Percentiles rank a stretch among this genome's conserved stretches.
phyloP scores from a whole-genome alignment of 2,329 filamentous ascomycete genomes.

The Cladosporium sp. region DNA sequence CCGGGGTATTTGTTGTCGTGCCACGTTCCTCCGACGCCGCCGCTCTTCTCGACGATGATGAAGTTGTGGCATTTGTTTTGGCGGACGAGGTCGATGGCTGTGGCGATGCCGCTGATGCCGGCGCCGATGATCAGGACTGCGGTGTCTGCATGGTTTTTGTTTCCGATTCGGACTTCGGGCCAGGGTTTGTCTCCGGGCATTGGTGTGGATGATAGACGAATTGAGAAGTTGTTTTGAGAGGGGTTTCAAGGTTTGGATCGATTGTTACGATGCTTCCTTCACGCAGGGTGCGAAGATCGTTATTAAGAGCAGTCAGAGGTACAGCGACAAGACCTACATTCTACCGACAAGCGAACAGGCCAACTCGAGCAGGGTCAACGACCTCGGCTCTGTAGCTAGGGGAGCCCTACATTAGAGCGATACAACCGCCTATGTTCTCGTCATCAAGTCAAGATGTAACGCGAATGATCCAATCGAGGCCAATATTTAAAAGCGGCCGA shows the following conservation, averaged over 20 bases:
- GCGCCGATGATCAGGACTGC: constrained; percentile 61
- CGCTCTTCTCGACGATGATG: constrained; percentile 59
- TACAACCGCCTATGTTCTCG: not conserved
- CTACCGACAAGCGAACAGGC: not conserved
- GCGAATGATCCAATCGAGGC: not conserved
- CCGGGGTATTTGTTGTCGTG: constrained; percentile 60
- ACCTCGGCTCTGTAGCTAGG: not conserved
- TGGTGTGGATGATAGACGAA: constrained; percentile 12
- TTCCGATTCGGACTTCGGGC: constrained; percentile 50
- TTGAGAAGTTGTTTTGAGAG: not conserved
- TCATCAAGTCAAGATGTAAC: not conserved
- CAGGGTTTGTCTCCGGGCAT: constrained; percentile 48
- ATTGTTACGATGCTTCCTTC: not conserved
- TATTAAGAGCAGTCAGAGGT: not conserved
- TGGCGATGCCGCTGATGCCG: constrained; percentile 51
- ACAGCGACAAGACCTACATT: not conserved
- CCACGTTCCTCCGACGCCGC: constrained; percentile 57
- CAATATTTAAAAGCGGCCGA: not conserved
- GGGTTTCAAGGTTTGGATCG: not conserved
- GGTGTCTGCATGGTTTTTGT: constrained; percentile 54
- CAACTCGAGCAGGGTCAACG: not conserved
- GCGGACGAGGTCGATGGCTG: constrained; percentile 59
- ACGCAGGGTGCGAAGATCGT: not conserved
- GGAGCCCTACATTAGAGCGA: not conserved
- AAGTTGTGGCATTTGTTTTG: constrained; percentile 56